Percentiles rank a stretch among this genome's conserved stretches.
These are phyloP conservation scores for Cynara cardunculus DNA, from an alignment of 129 eudicot genomes.

Conservation along the genomic window DNA sequence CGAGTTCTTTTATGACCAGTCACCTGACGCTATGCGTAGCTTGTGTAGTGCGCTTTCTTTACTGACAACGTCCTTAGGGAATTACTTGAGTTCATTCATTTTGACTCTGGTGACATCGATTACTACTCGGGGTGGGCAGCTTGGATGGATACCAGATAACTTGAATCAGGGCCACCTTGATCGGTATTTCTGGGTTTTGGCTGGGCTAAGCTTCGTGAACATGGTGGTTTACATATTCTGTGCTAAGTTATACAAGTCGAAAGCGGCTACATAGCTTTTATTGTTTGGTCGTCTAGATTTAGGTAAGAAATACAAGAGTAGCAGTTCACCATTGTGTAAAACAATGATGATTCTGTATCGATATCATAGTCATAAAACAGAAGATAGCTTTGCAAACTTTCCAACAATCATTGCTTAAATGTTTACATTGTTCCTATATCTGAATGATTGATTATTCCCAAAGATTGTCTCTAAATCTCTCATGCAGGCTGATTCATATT, in stretches of 20 bases:
- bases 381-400: neutral
- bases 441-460: no score
- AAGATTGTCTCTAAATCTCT: no score
- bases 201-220: slow-evolving; percentile 46
- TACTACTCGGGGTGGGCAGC: slow-evolving; percentile 54
- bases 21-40: slow-evolving; percentile 93
- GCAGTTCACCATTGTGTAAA: neutral
- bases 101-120: slow-evolving; percentile 53
- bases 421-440: neutral
- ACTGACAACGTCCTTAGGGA: slow-evolving; percentile 57
- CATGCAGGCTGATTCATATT: no score
- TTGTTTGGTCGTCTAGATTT: neutral
- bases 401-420: neutral
- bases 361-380: neutral
- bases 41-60: slow-evolving; percentile 73
- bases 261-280: slow-evolving; percentile 28
- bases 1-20: slow-evolving; percentile 87
- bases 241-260: slow-evolving; percentile 40
- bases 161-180: slow-evolving; percentile 48
- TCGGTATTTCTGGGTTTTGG: slow-evolving; percentile 49
- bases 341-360: neutral
- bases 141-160: slow-evolving; percentile 57
- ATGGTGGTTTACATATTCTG: slow-evolving; percentile 41
- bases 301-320: neutral
- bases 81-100: slow-evolving; percentile 75